A percentile compares a stretch with the other conserved stretches of the same genome.
Evolutionary conservation across 768 basidiomycete species (phyloP).

Genomic region (Jaapia argillacea): DNA sequence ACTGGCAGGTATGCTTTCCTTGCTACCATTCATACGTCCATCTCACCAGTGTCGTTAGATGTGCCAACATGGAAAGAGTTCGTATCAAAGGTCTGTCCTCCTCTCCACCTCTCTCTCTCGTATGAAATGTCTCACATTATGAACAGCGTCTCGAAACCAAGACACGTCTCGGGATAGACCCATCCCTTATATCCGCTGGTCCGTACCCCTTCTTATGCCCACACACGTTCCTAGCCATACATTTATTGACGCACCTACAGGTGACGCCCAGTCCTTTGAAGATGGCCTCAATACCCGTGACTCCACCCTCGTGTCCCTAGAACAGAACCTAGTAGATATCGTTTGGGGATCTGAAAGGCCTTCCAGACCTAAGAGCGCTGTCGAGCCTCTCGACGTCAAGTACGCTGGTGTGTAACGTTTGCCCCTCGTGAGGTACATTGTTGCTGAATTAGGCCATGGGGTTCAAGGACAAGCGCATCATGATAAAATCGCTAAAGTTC

Average conservation of each 20-base stretch:
- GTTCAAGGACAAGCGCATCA: conserved; percentile 43
- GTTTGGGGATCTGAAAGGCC: conserved; percentile 70
- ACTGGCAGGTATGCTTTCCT: conserved; percentile 55
- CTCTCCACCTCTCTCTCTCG: neutral
- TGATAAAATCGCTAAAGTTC: conserved; percentile 58
- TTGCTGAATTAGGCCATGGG: neutral
- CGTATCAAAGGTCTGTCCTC: conserved; percentile 46
- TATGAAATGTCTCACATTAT: too few relatives aligned
- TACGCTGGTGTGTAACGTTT: conserved; percentile 45
- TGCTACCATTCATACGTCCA: conserved; percentile 8
- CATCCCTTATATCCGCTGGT: conserved; percentile 65
- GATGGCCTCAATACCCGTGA: conserved; percentile 41
- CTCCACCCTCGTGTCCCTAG: conserved; percentile 59
- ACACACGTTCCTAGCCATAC: neutral
- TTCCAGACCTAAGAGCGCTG: conserved; percentile 48
- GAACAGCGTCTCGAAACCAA: conserved; percentile 48
- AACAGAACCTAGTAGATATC: conserved; percentile 65
- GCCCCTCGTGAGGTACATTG: neutral
- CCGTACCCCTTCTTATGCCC: conserved; percentile 7
- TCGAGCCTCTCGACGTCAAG: conserved; percentile 63
- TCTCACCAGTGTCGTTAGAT: conserved; percentile 31
- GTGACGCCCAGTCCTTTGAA: conserved; percentile 57
- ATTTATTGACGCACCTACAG: conserved; percentile 13
- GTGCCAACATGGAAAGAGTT: conserved; percentile 90
- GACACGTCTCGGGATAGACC: conserved; percentile 74